phyloP scores from a whole-genome alignment of 371 early-diverging fungal genomes.

The Mucor plumbeus region DNA sequence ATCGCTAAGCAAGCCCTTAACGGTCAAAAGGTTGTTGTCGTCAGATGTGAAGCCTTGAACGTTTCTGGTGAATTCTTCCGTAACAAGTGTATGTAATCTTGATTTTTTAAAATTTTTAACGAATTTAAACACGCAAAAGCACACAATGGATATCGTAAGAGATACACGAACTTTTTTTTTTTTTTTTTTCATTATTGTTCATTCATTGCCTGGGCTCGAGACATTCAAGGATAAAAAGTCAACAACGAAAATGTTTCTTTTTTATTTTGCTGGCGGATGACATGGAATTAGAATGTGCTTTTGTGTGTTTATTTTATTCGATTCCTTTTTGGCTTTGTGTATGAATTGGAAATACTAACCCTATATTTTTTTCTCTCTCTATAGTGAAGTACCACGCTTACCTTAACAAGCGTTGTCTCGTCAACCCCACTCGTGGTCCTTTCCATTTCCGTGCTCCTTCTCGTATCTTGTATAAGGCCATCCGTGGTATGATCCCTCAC shows the following conservation, averaged over 20 bases:
- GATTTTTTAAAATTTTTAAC: background rate
- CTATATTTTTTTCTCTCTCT: background rate
- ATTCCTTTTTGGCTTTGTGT: background rate
- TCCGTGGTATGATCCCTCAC: conserved; percentile 99
- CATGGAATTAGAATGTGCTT: background rate
- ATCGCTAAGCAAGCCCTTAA: conserved; percentile 98
- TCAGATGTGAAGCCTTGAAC: conserved; percentile 98
- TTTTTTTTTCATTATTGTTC: too few species aligned
- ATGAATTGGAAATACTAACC: conserved; percentile 5
- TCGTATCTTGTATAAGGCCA: conserved; percentile 96
- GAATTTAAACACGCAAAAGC: background rate
- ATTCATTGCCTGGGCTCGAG: background rate
- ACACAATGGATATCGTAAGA: background rate
- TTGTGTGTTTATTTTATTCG: too few species aligned
- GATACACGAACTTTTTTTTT: background rate
- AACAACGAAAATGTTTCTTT: background rate
- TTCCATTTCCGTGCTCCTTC: conserved; percentile 99
- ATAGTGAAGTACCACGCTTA: conserved; percentile 95
- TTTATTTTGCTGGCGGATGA: background rate
- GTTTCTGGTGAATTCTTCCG: conserved; percentile 99
- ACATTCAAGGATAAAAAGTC: background rate
- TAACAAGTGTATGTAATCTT: conserved; percentile 88
- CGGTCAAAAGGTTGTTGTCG: conserved; percentile 98
- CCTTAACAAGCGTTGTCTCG: conserved; percentile 98
- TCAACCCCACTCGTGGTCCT: conserved; percentile 98